A percentile compares a stretch with the other conserved stretches of the same genome.
Evolutionary conservation across 768 basidiomycete genomes (phyloP).

Genomic region (Tricholoma furcatifolium): DNA sequence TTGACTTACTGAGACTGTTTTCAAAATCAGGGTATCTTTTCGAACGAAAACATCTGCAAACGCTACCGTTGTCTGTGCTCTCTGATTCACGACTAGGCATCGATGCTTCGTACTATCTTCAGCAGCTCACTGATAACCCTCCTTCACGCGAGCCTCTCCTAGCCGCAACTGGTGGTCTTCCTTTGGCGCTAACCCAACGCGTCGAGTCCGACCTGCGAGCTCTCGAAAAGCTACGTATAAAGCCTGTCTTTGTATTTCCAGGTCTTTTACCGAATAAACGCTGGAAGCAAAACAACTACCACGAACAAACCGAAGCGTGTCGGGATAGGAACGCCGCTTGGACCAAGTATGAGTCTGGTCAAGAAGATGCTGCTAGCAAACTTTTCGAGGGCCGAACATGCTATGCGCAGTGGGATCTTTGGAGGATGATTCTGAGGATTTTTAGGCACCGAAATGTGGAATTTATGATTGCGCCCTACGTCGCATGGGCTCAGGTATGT

Average conservation of each 20-base stretch:
- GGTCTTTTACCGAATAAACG: slow-evolving; percentile 81
- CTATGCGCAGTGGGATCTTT: slow-evolving; percentile 86
- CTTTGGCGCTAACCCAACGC: slow-evolving; percentile 80
- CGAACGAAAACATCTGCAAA: slow-evolving; percentile 87
- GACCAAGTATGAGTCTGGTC: slow-evolving; percentile 89
- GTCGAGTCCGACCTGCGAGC: slow-evolving; percentile 90
- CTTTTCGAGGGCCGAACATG: slow-evolving; percentile 76
- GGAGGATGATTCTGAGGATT: slow-evolving; percentile 88
- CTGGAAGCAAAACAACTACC: slow-evolving; percentile 59
- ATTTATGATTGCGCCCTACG: slow-evolving; percentile 93
- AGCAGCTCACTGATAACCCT: slow-evolving; percentile 71
- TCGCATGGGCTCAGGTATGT: slow-evolving; percentile 92
- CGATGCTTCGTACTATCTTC: slow-evolving; percentile 90
- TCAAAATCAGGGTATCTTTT: slow-evolving; percentile 69
- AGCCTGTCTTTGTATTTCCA: slow-evolving; percentile 97
- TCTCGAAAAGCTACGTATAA: slow-evolving; percentile 90
- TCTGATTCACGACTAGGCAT: slow-evolving; percentile 94
- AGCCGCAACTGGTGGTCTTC: slow-evolving; percentile 93
- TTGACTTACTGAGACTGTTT: slow-evolving; percentile 14
- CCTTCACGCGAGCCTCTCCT: slow-evolving; percentile 86
- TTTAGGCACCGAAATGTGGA: slow-evolving; percentile 95
- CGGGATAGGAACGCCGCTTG: slow-evolving; percentile 84
- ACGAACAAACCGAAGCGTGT: slow-evolving; percentile 65
- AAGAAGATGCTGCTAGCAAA: slow-evolving; percentile 85
- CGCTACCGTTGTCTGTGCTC: slow-evolving; percentile 75